Percentiles rank a stretch among this genome's conserved stretches.
Conservation (phyloP, 2,329 filamentous ascomycete genomes). For the Aspergillus ruber region DNA sequence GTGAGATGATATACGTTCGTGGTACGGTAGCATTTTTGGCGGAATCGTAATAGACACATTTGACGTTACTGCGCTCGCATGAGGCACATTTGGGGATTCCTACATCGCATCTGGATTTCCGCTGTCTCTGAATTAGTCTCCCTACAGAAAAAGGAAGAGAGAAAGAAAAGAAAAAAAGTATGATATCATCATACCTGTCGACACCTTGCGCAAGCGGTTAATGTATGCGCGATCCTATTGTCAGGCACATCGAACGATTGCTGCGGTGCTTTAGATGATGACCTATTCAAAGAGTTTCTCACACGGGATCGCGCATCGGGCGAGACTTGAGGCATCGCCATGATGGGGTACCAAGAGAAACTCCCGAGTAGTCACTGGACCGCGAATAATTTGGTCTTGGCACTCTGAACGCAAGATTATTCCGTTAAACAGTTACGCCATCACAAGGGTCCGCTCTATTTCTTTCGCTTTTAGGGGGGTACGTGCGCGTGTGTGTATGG, state of each 20-base stretch:
- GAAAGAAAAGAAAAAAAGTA: neutral
- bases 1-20: conserved; percentile 82
- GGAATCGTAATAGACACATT: conserved; percentile 93
- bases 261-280: conserved; percentile 22
- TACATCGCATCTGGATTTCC: conserved; percentile 94
- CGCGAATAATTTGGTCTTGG: neutral
- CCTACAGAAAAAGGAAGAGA: neutral
- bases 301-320: conserved; percentile 15
- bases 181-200: conserved; percentile 39
- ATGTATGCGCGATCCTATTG: conserved; percentile 40
- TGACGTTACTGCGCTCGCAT: conserved; percentile 83
- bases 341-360: conserved; percentile 3
- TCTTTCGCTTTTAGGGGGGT: neutral
- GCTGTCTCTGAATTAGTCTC: conserved; percentile 46
- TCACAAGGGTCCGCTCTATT: neutral
- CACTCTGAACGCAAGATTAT: no score
- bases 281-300: conserved; percentile 19
- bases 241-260: conserved; percentile 26
- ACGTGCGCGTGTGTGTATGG: neutral
- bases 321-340: conserved; percentile 15
- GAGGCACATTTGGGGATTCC: conserved; percentile 84
- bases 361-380: neutral
- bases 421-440: no score
- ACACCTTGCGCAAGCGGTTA: conserved; percentile 46
- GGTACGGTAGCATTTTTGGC: conserved; percentile 79